These are phyloP conservation scores for Penicillium sp. DNA, from an alignment of 2,329 filamentous ascomycete genomes.

Conservation along the genomic window DNA sequence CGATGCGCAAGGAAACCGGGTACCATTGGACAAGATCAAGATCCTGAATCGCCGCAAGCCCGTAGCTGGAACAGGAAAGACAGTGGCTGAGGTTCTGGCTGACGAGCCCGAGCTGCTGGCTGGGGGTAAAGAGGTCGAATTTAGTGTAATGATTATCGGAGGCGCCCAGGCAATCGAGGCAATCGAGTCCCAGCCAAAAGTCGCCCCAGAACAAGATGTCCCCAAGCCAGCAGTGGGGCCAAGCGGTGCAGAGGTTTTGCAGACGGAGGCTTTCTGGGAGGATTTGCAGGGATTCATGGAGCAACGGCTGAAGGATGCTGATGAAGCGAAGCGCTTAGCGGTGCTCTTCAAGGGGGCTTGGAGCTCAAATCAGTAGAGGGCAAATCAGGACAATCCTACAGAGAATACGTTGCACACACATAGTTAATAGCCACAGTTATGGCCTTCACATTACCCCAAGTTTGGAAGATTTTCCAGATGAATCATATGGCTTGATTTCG, in stretches of 20 bases:
- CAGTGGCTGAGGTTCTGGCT: constrained; percentile 71
- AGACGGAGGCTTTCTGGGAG: constrained; percentile 78
- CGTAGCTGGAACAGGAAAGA: constrained; percentile 72
- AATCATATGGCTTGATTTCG: neutral
- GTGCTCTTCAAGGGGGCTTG: constrained; percentile 72
- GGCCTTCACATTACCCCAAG: neutral
- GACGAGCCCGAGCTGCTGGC: constrained; percentile 52
- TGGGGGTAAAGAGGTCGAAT: constrained; percentile 63
- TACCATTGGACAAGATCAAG: constrained; percentile 74
- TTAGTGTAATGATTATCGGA: constrained; percentile 86
- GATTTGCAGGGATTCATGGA: constrained; percentile 81
- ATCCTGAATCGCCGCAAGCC: constrained; percentile 88
- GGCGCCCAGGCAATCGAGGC: constrained; percentile 59
- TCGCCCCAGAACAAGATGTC: constrained; percentile 34
- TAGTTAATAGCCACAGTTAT: neutral
- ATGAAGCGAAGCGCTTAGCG: constrained; percentile 66
- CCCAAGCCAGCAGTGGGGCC: constrained; percentile 53
- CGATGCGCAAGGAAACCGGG: constrained; percentile 45
- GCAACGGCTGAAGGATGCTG: constrained; percentile 74
- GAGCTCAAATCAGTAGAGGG: constrained; percentile 35
- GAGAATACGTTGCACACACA: neutral
- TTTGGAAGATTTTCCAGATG: neutral
- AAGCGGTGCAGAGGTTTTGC: constrained; percentile 64
- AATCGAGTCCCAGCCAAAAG: constrained; percentile 35
- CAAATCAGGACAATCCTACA: neutral